Evolutionary conservation across 2,329 filamentous ascomycete species (phyloP), one percentile per base, ranked within the genome.

Genomic region (Orbilia brochopaga): DNA sequence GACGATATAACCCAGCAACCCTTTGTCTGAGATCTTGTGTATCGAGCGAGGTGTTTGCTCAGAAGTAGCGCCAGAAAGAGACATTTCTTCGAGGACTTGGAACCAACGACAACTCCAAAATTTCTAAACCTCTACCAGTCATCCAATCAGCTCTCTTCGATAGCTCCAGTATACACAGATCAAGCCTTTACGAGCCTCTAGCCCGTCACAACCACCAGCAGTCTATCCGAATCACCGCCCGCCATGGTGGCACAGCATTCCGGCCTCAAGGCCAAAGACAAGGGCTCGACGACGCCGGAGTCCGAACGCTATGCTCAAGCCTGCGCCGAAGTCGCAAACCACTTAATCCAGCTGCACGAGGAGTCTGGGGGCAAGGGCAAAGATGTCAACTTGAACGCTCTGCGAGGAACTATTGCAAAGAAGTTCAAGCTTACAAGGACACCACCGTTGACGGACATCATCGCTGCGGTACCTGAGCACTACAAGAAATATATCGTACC

Each of bases 401-500:
- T 99, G 75, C 88, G 94, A 51, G 88, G 90, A 61, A 92, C 92
- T 78, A 87, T 96, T 73, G 86, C 94, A 51, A 96, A 94, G 82
- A 97, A 97, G 82, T 92, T 97, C 82, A 90, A 88, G 79, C 83
- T 99, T 73, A 89, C 87, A 79, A 91, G 87, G 73, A 90, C 96
- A 76, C 94, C 94, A 32, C 91, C 95, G 24, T 83, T 99, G 74
- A 97, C 93, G 7, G 93, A 94, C 70, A 99, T 99, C 78, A 97
- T 99, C 78, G 91, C 94, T 61, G 94, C 94, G 8, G 93, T 99
- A 37, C 95, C 95, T n/a, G 94, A 99, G 79, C 92, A 97, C 79
- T 97, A 97, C 82, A 99, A 97, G 83, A 99, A 97, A 82, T 97
- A 97, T 78, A 97, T 99, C 73, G 81, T 97, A 73, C 94, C 92